Percentiles rank a stretch among this genome's conserved stretches.
These are phyloP conservation scores for Ophiocordyceps unilateralis DNA, from an alignment of 2,329 filamentous ascomycete species.

Conservation along the genomic window DNA sequence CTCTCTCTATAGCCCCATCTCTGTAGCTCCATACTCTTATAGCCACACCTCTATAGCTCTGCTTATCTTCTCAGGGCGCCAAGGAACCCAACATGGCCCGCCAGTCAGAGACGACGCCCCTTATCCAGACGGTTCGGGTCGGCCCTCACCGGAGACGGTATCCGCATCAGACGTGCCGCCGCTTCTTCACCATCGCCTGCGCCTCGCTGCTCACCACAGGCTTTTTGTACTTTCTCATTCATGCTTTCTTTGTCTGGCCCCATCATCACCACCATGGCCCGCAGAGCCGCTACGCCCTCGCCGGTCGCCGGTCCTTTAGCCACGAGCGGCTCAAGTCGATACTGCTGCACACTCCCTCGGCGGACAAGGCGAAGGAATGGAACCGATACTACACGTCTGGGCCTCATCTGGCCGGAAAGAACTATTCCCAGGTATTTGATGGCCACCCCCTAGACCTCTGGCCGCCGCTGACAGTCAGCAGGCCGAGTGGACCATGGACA, in stretches of 20 bases:
- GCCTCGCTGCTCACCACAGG: constrained; percentile 34
- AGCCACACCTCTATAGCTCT: neutral
- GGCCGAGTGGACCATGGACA: constrained; percentile 59
- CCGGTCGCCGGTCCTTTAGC: constrained; percentile 11
- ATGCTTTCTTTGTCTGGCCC: constrained; percentile 24
- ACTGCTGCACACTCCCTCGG: constrained; percentile 39
- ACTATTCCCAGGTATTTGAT: constrained; percentile 46
- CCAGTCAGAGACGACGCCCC: constrained; percentile 40
- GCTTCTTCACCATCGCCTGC: constrained; percentile 47
- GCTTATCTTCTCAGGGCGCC: neutral
- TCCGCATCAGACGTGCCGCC: constrained; percentile 41
- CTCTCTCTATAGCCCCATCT: neutral
- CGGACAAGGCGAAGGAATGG: constrained; percentile 48
- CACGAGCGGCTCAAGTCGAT: constrained; percentile 38
- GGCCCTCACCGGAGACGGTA: constrained; percentile 35
- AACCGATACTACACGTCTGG: constrained; percentile 63
- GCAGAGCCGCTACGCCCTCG: constrained; percentile 11
- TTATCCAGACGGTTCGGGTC: constrained; percentile 46
- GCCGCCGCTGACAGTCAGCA: constrained; percentile 8
- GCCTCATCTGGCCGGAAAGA: constrained; percentile 60
- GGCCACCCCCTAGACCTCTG: neutral
- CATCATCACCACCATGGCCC: constrained; percentile 15
- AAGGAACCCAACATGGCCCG: neutral
- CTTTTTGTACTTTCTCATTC: constrained; percentile 30
- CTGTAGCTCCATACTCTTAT: neutral